phyloP scores from a whole-genome alignment of 2,329 filamentous ascomycete species.

The Paecilomyces sp. region DNA sequence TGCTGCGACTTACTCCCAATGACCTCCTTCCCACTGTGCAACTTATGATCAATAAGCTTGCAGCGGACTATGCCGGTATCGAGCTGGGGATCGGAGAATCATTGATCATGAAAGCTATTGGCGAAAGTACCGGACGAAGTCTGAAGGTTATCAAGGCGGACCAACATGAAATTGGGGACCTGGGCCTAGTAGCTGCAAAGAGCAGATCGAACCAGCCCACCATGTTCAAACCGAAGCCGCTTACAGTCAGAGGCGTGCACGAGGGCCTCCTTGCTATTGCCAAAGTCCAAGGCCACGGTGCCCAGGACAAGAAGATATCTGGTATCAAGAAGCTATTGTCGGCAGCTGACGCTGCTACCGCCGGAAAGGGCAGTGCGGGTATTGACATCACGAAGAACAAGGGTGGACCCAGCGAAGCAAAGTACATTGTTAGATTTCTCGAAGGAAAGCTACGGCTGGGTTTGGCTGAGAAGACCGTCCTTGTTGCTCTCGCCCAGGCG shows the following conservation, averaged over 20 bases:
- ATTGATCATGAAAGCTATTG: constrained; percentile 97
- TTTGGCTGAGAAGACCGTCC: constrained; percentile 83
- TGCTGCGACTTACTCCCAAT: constrained; percentile 80
- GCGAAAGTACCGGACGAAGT: constrained; percentile 84
- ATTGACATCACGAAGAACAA: constrained; percentile 88
- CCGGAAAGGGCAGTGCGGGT: constrained; percentile 57
- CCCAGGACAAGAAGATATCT: constrained; percentile 85
- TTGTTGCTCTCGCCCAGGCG: constrained; percentile 84
- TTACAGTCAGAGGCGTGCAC: constrained; percentile 81
- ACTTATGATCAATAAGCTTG: constrained; percentile 96
- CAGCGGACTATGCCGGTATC: constrained; percentile 91
- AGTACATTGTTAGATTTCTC: constrained; percentile 85
- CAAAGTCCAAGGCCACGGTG: constrained; percentile 75
- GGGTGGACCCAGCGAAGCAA: constrained; percentile 88
- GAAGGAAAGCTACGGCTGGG: constrained; percentile 92
- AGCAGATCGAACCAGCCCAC: constrained; percentile 91
- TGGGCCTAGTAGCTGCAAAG: constrained; percentile 91
- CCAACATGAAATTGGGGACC: constrained; percentile 91
- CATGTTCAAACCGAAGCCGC: constrained; percentile 93
- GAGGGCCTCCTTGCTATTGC: constrained; percentile 84
- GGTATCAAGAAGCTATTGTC: constrained; percentile 96
- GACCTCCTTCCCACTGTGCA: constrained; percentile 84
- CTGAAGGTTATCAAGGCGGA: constrained; percentile 87
- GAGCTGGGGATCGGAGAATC: constrained; percentile 98
- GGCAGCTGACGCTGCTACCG: constrained; percentile 67